Base-by-base conservation (phyloP, 768 basidiomycete species). In the Lentinula boryana region DNA sequence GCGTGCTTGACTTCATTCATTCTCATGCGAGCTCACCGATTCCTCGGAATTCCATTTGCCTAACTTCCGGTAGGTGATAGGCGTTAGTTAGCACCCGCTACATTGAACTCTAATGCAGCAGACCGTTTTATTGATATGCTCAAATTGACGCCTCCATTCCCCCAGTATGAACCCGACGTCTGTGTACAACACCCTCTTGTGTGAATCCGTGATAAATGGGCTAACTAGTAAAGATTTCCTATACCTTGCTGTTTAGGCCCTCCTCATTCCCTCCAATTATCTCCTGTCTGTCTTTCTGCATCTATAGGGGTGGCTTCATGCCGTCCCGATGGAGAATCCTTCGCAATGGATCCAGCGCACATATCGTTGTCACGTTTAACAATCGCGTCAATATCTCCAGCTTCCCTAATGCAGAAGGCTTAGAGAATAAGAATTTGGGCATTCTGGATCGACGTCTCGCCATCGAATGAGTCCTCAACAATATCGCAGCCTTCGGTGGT, bases 401-500 rank as follows among this genome's bases (percentile, higher is more conserved):
- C 16, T n/a, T 13, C 16, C 41, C 13, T 3, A 43, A 43, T 5
- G 16, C 41, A n/a, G 41, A 43, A 43, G 41, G 41, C 12, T 43
- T 13, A 18, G 18, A 41, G 16, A 32, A 56, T 21, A 10, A 36
- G 33, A 21, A 41, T 23, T 16, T 36, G 1, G 86, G 86, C 16
- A 70, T 88, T 16, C 74, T 72, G 40, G 88, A 90, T 67, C 85
- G 88, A 68, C 72, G 77, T 1, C 72, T 76, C 27, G 85, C 85
- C 0, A 69, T 91, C 0, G 63, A 73, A 13, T 89, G 86, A 69
- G 72, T 89, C 1, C 80, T 86, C 62, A 73, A 84, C n/a, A 86
- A 90, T 65, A 83, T 89, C 12, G 77, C 72, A 3, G 76, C 77
- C 1, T 88, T 89, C 65, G 85, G 86, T 13, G 55, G 36, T 7